Conservation (phyloP, 805 yeast species). For the Debaryomyces tyrocola region DNA sequence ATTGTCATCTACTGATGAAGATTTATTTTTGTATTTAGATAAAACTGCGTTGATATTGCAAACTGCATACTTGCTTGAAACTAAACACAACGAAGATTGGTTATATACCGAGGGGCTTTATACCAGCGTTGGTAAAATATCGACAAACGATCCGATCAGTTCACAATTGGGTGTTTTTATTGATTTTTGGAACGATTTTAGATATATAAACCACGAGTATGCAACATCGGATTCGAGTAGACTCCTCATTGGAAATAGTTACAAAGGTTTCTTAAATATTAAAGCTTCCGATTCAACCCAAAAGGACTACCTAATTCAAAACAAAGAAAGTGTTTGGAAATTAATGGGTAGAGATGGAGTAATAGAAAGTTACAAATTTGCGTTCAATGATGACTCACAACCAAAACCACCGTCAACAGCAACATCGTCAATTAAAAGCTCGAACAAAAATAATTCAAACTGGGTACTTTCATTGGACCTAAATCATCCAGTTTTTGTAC, state of each 20-base stretch:
- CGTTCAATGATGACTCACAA: constrained; percentile 8
- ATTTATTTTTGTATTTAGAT: constrained; percentile 32
- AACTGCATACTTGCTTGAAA: constrained; percentile 25
- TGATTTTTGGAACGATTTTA: constrained; percentile 36
- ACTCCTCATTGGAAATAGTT: constrained; percentile 14
- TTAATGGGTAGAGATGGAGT: constrained; percentile 8
- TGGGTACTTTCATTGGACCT: constrained; percentile 31
- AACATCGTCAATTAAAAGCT: constrained; percentile 8
- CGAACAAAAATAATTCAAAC: constrained; percentile 3
- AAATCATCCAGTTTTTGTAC: constrained; percentile 25
- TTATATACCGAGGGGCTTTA: constrained; percentile 20
- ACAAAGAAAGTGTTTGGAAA: constrained; percentile 22
- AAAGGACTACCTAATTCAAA: constrained; percentile 21
- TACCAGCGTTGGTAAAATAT: constrained; percentile 27
- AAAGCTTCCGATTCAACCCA: constrained; percentile 6
- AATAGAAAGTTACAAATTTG: constrained; percentile 17
- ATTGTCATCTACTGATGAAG: constrained; percentile 27
- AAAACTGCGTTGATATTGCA: constrained; percentile 27
- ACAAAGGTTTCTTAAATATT: constrained; percentile 23
- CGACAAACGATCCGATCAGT: constrained; percentile 21
- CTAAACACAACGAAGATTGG: constrained; percentile 18
- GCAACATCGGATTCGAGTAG: not conserved
- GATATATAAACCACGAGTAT: constrained; percentile 26
- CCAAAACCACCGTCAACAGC: constrained; percentile 3
- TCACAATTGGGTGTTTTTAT: constrained; percentile 33